Conservation (phyloP, 352 stramenopile species). For the Phytophthora lateralis region DNA sequence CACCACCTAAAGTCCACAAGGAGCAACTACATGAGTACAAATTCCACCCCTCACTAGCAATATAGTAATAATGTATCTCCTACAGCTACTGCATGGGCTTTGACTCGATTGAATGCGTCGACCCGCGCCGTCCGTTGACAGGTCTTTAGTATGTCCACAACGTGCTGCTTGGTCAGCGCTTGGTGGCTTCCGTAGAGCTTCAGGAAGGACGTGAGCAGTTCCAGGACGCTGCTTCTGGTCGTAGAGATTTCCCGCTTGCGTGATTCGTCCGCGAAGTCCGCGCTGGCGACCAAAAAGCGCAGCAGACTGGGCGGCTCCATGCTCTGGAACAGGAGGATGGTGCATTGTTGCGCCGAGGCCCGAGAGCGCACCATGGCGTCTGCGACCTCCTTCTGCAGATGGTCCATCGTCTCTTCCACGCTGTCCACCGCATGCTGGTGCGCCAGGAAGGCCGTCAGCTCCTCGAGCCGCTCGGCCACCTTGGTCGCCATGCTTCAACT, state of each 20-base stretch:
- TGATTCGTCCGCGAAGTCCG: conserved; percentile 48
- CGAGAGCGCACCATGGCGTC: conserved; percentile 64
- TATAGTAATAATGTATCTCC: neutral
- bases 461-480: conserved; percentile 59
- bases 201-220: conserved; percentile 56
- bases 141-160: conserved; percentile 43
- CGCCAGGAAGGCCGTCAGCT: conserved; percentile 66
- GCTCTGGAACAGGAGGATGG: conserved; percentile 65
- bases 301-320: conserved; percentile 56
- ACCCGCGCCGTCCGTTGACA: conserved; percentile 61
- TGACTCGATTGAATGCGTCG: conserved; percentile 74
- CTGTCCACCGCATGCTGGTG: conserved; percentile 64
- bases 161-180: conserved; percentile 54
- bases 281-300: conserved; percentile 60
- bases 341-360: conserved; percentile 65
- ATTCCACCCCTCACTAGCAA: neutral
- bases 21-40: conserved; percentile 1
- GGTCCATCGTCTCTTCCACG: conserved; percentile 65
- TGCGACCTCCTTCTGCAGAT: conserved; percentile 50
- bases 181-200: conserved; percentile 52
- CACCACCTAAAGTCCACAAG: conserved; percentile 42
- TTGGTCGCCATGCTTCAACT: conserved; percentile 48
- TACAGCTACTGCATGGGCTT: conserved; percentile 45
- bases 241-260: conserved; percentile 65
- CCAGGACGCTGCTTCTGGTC: conserved; percentile 53